These are phyloP conservation scores for Colletotrichum cordylinicola DNA, from an alignment of 2,329 filamentous ascomycete species.

Conservation along the genomic window DNA sequence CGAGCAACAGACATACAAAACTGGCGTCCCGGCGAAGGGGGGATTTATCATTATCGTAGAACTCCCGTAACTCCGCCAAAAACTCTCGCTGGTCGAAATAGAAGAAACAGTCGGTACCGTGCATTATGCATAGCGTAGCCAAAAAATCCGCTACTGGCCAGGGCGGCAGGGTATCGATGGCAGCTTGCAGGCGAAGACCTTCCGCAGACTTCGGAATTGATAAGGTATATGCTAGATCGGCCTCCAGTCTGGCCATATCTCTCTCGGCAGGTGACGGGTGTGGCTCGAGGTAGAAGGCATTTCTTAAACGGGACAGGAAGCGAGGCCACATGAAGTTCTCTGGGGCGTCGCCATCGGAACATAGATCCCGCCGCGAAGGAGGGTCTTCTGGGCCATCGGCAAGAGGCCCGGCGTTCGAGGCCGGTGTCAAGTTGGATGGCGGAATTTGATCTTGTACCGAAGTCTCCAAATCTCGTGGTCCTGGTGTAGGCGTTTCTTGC, in stretches of 20 bases:
- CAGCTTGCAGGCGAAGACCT: slow-evolving; percentile 23
- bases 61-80: slow-evolving; percentile 26
- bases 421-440: slow-evolving; percentile 12
- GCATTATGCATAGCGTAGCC: slow-evolving; percentile 28
- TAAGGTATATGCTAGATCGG: slow-evolving; percentile 19
- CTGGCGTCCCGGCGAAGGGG: slow-evolving; percentile 26
- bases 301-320: slow-evolving; percentile 28
- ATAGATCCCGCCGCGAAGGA: background rate
- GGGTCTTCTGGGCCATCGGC: background rate
- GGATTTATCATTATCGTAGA: slow-evolving; percentile 27
- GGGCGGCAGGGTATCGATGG: slow-evolving; percentile 29
- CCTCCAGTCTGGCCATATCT: slow-evolving; percentile 26
- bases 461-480: background rate
- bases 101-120: slow-evolving; percentile 31
- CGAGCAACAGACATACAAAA: slow-evolving; percentile 30
- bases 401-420: background rate
- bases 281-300: slow-evolving; percentile 32
- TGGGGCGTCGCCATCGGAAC: slow-evolving; percentile 17
- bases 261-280: slow-evolving; percentile 22
- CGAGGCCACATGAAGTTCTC: slow-evolving; percentile 31
- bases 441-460: background rate
- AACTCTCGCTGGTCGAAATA: slow-evolving; percentile 32
- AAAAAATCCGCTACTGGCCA: slow-evolving; percentile 30
- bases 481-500: background rate
- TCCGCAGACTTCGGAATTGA: slow-evolving; percentile 19